Conservation (phyloP, 2,329 filamentous ascomycete species). For the Colletotrichum orbiculare region DNA sequence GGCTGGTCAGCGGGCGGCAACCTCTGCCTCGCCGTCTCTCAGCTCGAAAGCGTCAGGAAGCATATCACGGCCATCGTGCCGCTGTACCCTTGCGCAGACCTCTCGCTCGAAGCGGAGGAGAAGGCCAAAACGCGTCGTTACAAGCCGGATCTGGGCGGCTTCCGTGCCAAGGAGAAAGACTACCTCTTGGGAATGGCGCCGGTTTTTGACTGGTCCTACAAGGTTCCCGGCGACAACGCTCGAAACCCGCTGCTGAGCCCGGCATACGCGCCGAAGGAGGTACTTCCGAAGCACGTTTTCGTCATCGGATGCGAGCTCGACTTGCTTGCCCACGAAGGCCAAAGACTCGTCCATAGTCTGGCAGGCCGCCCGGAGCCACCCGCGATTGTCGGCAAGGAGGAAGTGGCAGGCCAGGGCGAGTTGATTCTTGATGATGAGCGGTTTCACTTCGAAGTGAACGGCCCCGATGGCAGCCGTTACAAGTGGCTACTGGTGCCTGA, state of each 20-base stretch:
- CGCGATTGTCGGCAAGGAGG: slow-evolving; percentile 44
- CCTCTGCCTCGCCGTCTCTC: slow-evolving; percentile 53
- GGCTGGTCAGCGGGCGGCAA: slow-evolving; percentile 65
- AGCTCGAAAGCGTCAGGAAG: slow-evolving; percentile 50
- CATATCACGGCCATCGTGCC: slow-evolving; percentile 48
- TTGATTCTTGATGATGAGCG: slow-evolving; percentile 43
- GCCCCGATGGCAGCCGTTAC: slow-evolving; percentile 38
- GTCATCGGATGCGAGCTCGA: slow-evolving; percentile 52
- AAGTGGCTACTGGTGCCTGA: slow-evolving; percentile 48
- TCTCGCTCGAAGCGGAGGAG: slow-evolving; percentile 41
- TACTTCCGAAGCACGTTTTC: slow-evolving; percentile 50
- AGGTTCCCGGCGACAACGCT: slow-evolving; percentile 43
- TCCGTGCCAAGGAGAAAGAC: slow-evolving; percentile 36
- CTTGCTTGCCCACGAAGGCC: slow-evolving; percentile 52
- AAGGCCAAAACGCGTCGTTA: slow-evolving; percentile 42
- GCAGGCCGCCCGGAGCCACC: slow-evolving; percentile 45
- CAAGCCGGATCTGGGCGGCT: slow-evolving; percentile 39
- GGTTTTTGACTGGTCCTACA: slow-evolving; percentile 48
- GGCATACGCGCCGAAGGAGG: slow-evolving; percentile 44
- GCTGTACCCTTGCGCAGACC: slow-evolving; percentile 55
- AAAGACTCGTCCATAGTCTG: slow-evolving; percentile 49
- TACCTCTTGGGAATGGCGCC: slow-evolving; percentile 36
- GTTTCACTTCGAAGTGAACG: slow-evolving; percentile 42
- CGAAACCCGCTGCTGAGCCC: slow-evolving; percentile 49
- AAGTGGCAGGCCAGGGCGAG: slow-evolving; percentile 37